Base-by-base conservation (phyloP, 202 grass and related monocot genomes). In the Saccharum hybrid region DNA sequence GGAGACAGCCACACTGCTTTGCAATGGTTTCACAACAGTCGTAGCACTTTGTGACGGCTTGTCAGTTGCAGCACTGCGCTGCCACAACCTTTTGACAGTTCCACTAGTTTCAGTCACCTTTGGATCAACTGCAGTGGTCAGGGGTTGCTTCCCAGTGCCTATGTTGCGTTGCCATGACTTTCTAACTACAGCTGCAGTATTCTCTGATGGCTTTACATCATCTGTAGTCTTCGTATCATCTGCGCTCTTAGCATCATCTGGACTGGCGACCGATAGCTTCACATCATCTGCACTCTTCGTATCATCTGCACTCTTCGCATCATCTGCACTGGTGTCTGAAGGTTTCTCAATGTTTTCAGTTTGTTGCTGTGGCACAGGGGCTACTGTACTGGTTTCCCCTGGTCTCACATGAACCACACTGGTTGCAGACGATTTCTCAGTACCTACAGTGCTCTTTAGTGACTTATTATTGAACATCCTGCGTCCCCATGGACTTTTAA, bases 331-430 rank as follows among this genome's bases (percentile, higher is more conserved):
- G 16, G 49, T 60, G 21, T 76, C 70, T 72, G 81, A 80, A 82
- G 91, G 46, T 81, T 91, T 85, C 62, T 88, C 88, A 21, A 26
- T 18, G 6, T n/a, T 59, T 83, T 60, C 79, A 51, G 74, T 79
- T 22, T 48, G 79, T 64, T 90, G 63, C 19, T 76, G 63, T 79
- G 66, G 52, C 56, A 66, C 56, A 83, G 75, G 61, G 42, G 49
- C 65, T 67, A 54, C 19, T 71, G 70, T 52, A 74, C 85, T 86
- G 49, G 84, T 84, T 80, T 92, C 84, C 22, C 31, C 49, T 41
- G 88, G 83, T 52, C 90, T 88, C 66, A 80, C 71, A 78, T 82
- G 84, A 83, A 72, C 78, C 8, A 66, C 63, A 59, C 81, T 86
- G 48, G 37, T 65, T 48, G 63, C 52, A 43, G 69, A 80, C 2